These are phyloP conservation scores for Trichophyton rubrum DNA, from an alignment of 2,329 filamentous ascomycete genomes.

Conservation along the genomic window DNA sequence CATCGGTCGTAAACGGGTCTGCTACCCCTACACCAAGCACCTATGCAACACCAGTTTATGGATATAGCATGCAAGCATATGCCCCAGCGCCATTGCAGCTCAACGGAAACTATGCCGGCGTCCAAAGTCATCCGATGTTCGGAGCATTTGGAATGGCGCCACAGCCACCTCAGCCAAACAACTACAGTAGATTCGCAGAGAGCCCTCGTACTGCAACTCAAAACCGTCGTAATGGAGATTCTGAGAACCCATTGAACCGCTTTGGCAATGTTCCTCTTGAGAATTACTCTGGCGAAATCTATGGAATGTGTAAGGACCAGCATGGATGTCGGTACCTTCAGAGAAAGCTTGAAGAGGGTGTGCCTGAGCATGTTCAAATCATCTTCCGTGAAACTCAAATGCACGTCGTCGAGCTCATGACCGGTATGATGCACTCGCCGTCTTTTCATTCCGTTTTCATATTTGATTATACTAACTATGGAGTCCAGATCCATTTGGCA, in stretches of 20 bases:
- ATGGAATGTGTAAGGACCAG: constrained; percentile 89
- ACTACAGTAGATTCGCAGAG: constrained; percentile 47
- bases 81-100: constrained; percentile 38
- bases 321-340: constrained; percentile 94
- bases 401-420: constrained; percentile 96
- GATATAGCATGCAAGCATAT: constrained; percentile 42
- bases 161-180: constrained; percentile 22
- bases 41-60: constrained; percentile 34
- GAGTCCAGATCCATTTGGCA: constrained; percentile 73
- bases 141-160: constrained; percentile 39
- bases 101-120: constrained; percentile 21
- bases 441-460: not conserved
- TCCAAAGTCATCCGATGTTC: constrained; percentile 47
- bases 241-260: constrained; percentile 54
- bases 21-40: constrained; percentile 23
- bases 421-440: constrained; percentile 34
- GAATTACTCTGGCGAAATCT: constrained; percentile 69
- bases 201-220: constrained; percentile 66
- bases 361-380: constrained; percentile 70
- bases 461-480: not conserved
- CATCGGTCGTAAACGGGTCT: constrained; percentile 14
- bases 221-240: constrained; percentile 46
- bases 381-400: constrained; percentile 90
- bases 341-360: constrained; percentile 88
- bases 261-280: constrained; percentile 77